phyloP scores from a whole-genome alignment of 1,139 yeast species.

The Arxiozyma telluris region DNA sequence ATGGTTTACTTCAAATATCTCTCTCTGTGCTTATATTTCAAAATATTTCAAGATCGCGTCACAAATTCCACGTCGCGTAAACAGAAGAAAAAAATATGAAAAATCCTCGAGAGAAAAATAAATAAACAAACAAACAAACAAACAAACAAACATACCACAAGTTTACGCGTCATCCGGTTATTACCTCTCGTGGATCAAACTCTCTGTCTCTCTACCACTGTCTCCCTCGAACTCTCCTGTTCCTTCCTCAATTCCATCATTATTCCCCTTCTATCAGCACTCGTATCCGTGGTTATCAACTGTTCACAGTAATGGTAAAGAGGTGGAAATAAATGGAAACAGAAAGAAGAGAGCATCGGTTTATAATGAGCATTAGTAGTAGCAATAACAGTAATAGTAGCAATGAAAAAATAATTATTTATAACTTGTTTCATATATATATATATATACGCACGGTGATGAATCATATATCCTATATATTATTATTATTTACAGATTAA shows the following conservation, averaged over 20 bases:
- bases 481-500: background rate
- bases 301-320: background rate
- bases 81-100: background rate
- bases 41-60: slow-evolving; percentile 3
- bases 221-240: background rate
- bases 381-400: too few relatives aligned
- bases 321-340: too few relatives aligned
- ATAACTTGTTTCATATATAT: background rate
- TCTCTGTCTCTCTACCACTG: background rate
- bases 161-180: background rate
- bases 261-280: background rate
- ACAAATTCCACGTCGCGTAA: background rate
- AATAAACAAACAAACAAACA: background rate
- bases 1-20: too few relatives aligned
- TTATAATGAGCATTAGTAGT: too few relatives aligned
- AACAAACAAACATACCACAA: background rate
- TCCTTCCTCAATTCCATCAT: too few relatives aligned
- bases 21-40: background rate
- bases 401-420: background rate
- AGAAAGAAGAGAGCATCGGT: too few relatives aligned
- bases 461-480: background rate
- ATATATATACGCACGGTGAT: background rate
- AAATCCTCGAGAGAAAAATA: background rate
- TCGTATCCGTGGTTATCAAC: background rate
- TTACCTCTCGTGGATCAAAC: background rate